Conservation (phyloP, 768 basidiomycete genomes). For the Calocera viscosa region DNA sequence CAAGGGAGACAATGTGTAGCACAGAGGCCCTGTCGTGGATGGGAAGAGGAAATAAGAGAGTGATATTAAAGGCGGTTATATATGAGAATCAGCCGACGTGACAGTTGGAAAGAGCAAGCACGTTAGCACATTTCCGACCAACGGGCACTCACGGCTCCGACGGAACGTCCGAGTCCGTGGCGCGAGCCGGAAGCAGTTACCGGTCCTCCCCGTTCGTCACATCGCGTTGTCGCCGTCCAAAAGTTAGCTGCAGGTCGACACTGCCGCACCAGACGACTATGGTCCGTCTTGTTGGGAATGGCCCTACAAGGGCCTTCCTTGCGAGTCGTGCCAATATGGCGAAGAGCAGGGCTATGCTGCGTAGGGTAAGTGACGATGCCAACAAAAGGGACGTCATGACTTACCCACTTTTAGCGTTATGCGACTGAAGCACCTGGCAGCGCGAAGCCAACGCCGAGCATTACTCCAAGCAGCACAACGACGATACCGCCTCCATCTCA, state of each 20-base stretch:
- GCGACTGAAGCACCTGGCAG: not conserved
- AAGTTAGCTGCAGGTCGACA: not conserved
- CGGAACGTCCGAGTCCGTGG: not conserved
- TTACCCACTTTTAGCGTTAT: not conserved
- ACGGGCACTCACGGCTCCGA: not conserved
- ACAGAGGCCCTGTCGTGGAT: too few species aligned
- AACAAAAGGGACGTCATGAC: not conserved
- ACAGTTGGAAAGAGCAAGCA: too few species aligned
- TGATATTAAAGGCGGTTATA: too few species aligned
- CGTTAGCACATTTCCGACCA: too few species aligned
- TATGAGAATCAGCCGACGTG: too few species aligned
- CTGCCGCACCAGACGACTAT: not conserved
- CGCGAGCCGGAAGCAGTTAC: not conserved
- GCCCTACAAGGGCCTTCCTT: not conserved
- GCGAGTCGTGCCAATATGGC: not conserved
- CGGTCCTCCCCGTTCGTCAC: constrained; percentile 4
- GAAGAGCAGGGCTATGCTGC: not conserved
- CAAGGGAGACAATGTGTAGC: not conserved
- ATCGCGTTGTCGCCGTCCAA: not conserved
- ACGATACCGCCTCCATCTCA: not conserved
- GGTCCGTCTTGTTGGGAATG: not conserved
- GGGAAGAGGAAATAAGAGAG: too few species aligned
- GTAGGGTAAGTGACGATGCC: not conserved
- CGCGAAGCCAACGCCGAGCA: not conserved
- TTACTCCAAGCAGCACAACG: not conserved